Percentiles rank a stretch among this genome's conserved stretches.
Conservation (phyloP, 2,329 filamentous ascomycete species). For the Diaporthe sp. region DNA sequence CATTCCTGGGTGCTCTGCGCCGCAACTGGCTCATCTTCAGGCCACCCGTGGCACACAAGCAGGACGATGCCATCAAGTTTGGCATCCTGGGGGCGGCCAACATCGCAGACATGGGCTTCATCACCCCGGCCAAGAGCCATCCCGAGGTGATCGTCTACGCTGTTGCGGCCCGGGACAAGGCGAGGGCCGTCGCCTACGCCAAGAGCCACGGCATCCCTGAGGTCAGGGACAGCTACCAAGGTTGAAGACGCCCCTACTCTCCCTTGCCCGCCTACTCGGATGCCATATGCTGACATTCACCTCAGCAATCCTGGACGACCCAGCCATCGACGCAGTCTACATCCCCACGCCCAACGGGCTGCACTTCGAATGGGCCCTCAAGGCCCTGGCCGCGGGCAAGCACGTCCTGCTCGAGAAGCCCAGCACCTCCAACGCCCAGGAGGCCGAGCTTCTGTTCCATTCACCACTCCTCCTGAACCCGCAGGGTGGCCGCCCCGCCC, state of each 20-base stretch:
- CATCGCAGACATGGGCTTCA: conserved; percentile 57
- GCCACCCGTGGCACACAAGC: conserved; percentile 34
- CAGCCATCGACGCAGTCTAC: conserved; percentile 63
- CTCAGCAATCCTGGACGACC: conserved; percentile 55
- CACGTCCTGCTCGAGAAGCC: conserved; percentile 71
- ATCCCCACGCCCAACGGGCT: conserved; percentile 61
- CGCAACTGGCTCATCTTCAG: conserved; percentile 41
- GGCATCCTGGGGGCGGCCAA: conserved; percentile 58
- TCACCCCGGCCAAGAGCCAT: conserved; percentile 65
- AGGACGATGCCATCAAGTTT: conserved; percentile 50
- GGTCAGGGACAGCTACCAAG: conserved; percentile 64
- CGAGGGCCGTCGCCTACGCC: conserved; percentile 62
- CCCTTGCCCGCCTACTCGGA: neutral
- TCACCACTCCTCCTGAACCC: conserved; percentile 50
- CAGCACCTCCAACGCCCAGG: conserved; percentile 57
- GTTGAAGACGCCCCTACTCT: conserved; percentile 45
- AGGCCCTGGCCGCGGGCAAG: conserved; percentile 62
- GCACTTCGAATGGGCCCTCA: conserved; percentile 62
- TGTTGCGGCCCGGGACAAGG: conserved; percentile 64
- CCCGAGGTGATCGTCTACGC: conserved; percentile 66
- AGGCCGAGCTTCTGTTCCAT: conserved; percentile 61
- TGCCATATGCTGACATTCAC: neutral
- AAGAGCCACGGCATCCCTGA: conserved; percentile 65
- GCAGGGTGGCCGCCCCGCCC: conserved; percentile 46
- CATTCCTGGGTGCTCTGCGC: conserved; percentile 37